Base-by-base conservation (phyloP, 352 stramenopile species). In the Plasmopara muralis region DNA sequence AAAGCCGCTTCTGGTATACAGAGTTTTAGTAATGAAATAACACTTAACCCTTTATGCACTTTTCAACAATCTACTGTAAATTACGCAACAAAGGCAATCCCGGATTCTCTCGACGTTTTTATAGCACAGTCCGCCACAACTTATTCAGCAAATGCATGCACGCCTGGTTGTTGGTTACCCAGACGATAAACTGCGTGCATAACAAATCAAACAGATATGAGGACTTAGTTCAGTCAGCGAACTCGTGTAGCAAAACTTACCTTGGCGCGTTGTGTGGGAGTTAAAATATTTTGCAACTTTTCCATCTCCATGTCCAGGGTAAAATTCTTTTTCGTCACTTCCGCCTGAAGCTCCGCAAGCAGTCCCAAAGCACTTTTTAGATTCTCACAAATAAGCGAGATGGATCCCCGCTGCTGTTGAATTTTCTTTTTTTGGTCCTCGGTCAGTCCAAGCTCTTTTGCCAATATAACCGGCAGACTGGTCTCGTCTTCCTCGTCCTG, bases 61-160 rank as follows among this genome's bases (percentile, higher is more conserved):
- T 64, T 38, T 31, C 55, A 68, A 59, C 60, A 60, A 54, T 59
- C 30, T 39, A 45, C 34, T 37, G 44, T 29, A 65, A 29, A 51
- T 56, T 31, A 43, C 28, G 31, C 31, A 64, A 15, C 42, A 15
- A 40, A 55, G 39, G 31, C 48, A 30, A 37, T 40, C 20, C 33
- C 33, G 10, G 18, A 34, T 16, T 20, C 31, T 54, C 46, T 52
- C 28, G 12, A 43, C 37, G 37, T 45, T 29, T 39, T 82, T 80
- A 93, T 76, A 93, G 82, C 43, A 93, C 82, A 66, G 77, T 93
- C 54, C 79, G 89, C 92, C 92, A 98, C 49, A 98, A 70, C 72
- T 97, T 96, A 77, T 98, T 97, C n/a, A 98, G 75, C 72, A 98
- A 82, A 61, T 97, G 87, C 87, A 98, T 98, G 57, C 85, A 96